A percentile compares a stretch with the other conserved stretches of the same genome.
Conservation (phyloP, 306 rosid species). For the Clitoria ternatea region DNA sequence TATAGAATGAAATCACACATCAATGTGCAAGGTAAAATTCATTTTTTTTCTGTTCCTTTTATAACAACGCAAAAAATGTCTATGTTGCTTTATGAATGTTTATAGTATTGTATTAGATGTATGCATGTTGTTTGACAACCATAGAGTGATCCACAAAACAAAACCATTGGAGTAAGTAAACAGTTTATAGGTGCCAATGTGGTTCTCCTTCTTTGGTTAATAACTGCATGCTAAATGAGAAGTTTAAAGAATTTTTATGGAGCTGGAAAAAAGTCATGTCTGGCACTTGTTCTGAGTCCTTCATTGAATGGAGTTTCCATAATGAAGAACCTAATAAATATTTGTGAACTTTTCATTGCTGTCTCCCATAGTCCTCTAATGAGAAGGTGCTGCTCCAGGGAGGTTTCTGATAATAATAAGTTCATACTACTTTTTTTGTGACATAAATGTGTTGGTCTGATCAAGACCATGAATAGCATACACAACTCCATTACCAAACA, state of each 20-base stretch:
- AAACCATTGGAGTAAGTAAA: neutral
- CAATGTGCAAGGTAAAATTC: slow-evolving; percentile 21
- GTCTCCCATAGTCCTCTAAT: too few species aligned
- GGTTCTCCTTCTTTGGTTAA: slow-evolving; percentile 3
- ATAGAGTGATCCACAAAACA: neutral
- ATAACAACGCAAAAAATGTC: neutral
- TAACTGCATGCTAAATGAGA: neutral
- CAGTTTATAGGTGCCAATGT: neutral
- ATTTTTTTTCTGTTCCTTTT: neutral
- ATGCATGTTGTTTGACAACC: neutral
- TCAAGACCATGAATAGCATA: too few species aligned
- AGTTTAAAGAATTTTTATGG: neutral
- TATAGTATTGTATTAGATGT: neutral
- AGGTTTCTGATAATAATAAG: too few species aligned
- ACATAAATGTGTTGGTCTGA: too few species aligned
- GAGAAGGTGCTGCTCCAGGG: too few species aligned
- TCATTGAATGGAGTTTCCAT: neutral
- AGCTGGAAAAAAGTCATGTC: neutral
- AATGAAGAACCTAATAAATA: too few species aligned
- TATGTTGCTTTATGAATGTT: neutral
- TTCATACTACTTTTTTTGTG: too few species aligned
- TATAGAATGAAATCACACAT: slow-evolving; percentile 12
- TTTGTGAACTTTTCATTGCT: too few species aligned
- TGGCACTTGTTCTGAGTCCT: neutral
- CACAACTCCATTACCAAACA: too few species aligned